phyloP scores from a whole-genome alignment of 129 eudicot genomes.

The sunflower (Helianthus annuus) region HanXRQr2.0-SUNRISE NC_035445.2:92763701-92764200 shows the following conservation, averaged over 20 bases:
- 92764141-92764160: constrained; percentile 39
- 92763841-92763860: constrained; percentile 34
- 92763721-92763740: constrained; percentile 3
- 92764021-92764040: constrained; percentile 30
- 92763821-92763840: constrained; percentile 4
- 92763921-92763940: constrained; percentile 25
- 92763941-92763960: constrained; percentile 45
- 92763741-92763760: neutral
- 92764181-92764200: constrained; percentile 28
- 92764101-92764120: neutral
- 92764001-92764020: constrained; percentile 24
- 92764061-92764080: constrained; percentile 42
- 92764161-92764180: constrained; percentile 66
- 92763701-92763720: constrained; percentile 4
- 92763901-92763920: constrained; percentile 25
- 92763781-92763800: neutral
- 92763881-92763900: constrained; percentile 42
- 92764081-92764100: constrained; percentile 41
- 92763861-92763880: constrained; percentile 25
- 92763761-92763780: constrained; percentile 20
- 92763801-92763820: neutral
- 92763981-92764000: constrained; percentile 38
- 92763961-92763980: constrained; percentile 37
- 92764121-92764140: constrained; percentile 20
- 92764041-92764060: constrained; percentile 25